Evolutionary conservation across 345 rosid genomes (phyloP).

Genomic region (Salix suchowensis): DNA sequence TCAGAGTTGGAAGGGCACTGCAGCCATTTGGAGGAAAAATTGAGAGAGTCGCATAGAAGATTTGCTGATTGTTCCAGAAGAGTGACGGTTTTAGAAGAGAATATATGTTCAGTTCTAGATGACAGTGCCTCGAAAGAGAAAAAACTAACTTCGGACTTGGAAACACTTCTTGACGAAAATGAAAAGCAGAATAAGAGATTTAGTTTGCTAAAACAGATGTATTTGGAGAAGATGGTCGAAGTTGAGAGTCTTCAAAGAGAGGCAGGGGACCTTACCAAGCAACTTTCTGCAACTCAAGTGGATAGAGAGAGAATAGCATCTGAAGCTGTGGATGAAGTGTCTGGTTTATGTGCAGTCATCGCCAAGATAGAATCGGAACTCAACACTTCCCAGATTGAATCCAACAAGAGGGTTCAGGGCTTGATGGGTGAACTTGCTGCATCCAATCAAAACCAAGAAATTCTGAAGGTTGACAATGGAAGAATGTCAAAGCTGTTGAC

Average conservation of each 20-base stretch:
- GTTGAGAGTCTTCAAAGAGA: constrained; percentile 37
- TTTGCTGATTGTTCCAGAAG: constrained; percentile 28
- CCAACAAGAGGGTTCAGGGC: constrained; percentile 19
- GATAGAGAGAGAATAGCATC: constrained; percentile 36
- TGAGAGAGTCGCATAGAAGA: constrained; percentile 21
- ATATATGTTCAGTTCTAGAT: constrained; percentile 35
- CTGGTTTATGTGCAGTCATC: constrained; percentile 25
- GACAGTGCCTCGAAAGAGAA: constrained; percentile 35
- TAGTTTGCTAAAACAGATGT: constrained; percentile 29
- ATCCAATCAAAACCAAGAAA: constrained; percentile 31
- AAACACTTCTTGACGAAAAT: constrained; percentile 33
- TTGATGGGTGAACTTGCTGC: constrained; percentile 36
- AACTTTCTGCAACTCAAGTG: constrained; percentile 16
- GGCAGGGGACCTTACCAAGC: constrained; percentile 17
- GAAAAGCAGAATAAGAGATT: constrained; percentile 32
- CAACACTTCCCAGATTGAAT: constrained; percentile 18
- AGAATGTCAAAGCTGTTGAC: constrained; percentile 30
- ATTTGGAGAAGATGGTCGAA: constrained; percentile 29
- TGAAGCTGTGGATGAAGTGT: constrained; percentile 21
- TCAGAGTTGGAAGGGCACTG: constrained; percentile 31
- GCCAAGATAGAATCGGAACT: constrained; percentile 34
- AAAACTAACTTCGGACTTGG: constrained; percentile 32
- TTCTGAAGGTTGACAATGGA: constrained; percentile 27
- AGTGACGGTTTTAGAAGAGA: constrained; percentile 33
- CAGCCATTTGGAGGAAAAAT: constrained; percentile 25